phyloP scores from a whole-genome alignment of 768 basidiomycete genomes.

The Kwoniella sp. region DNA sequence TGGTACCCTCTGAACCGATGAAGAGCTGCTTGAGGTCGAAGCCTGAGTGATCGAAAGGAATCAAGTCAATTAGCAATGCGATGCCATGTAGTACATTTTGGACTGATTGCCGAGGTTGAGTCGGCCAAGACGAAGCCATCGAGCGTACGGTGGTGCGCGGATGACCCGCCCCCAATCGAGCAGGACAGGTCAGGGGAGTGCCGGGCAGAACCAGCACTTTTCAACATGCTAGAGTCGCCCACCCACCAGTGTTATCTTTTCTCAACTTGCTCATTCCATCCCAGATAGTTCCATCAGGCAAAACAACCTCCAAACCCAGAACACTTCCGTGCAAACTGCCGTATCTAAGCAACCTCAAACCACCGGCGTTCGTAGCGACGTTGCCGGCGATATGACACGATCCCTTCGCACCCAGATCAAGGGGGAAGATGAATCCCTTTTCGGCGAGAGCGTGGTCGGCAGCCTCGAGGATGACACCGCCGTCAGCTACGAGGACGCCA shows the following conservation, averaged over 20 bases:
- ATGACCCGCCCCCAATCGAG: too few relatives aligned
- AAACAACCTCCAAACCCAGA: slow-evolving; percentile 90
- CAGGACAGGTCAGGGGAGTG: too few relatives aligned
- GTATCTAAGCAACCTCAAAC: slow-evolving; percentile 89
- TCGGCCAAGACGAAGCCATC: background rate
- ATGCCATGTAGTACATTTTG: background rate
- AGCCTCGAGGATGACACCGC: slow-evolving; percentile 88
- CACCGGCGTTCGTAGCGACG: slow-evolving; percentile 94
- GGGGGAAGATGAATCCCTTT: slow-evolving; percentile 91
- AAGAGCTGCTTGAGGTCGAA: slow-evolving; percentile 98
- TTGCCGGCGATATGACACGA: slow-evolving; percentile 99
- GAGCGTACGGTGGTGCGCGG: too few relatives aligned
- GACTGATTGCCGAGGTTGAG: too few relatives aligned
- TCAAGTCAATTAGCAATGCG: too few relatives aligned
- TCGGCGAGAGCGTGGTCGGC: slow-evolving; percentile 83
- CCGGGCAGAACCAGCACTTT: background rate
- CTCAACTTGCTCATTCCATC: slow-evolving; percentile 83
- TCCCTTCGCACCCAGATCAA: slow-evolving; percentile 94
- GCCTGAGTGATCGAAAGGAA: slow-evolving; percentile 60
- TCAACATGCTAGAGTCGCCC: background rate
- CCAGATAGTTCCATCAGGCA: slow-evolving; percentile 89
- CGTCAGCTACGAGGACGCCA: slow-evolving; percentile 87
- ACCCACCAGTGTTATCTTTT: slow-evolving; percentile 93
- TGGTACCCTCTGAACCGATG: slow-evolving; percentile 94
- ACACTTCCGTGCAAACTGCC: slow-evolving; percentile 94